Base-by-base conservation (phyloP, 2,329 filamentous ascomycete species). In the Domatiomyces catenatus region DNA sequence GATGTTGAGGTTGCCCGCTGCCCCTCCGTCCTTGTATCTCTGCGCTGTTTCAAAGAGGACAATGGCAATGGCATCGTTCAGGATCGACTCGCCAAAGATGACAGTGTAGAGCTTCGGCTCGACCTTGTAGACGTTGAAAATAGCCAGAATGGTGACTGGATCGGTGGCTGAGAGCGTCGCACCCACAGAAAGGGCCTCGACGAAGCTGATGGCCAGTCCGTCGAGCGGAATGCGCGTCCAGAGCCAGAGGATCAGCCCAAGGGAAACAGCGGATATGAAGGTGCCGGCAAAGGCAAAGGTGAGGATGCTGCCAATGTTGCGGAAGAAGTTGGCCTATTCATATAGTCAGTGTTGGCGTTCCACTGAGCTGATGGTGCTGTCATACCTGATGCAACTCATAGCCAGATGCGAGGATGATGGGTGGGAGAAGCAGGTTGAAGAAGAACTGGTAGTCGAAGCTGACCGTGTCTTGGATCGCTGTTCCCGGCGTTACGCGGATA, bases 371-470 rank as follows among this genome's bases (percentile, higher is more conserved):
- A 24, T 24, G 22, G 12, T 24, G 19, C 22, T 42, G 43, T 52
- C 69, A 51, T 50, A 76, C 74, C 66, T 98, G 92, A 67, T 98
- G 92, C 54, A 98, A 70, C 69, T 98, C 92, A 70, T 96, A 98
- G 50, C 92, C 92, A 15, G 90, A 95, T 15, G 89, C 90, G 24
- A 98, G 76, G 65, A 98, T 98, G 64, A 98, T 98, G 51, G 92
- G 92, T 39, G 92, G 92, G n/a, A 98, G 84, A 10, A 98, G 79
- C 45, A 98, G 79, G 68, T 98, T 98, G 75, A 98, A 98, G 75
- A 98, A 98, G 74, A 96, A 94, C 65, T 96, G 89, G 66, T 95
- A 95, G 71, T 96, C 85, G 74, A 98, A 98, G 68, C 84, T 94
- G 63, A 98, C 88, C 57, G 86, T 81, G 64, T 86, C 85, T 66